Conservation (phyloP, 495 filamentous ascomycete genomes). For the Penicillium longicatenatum region DNA sequence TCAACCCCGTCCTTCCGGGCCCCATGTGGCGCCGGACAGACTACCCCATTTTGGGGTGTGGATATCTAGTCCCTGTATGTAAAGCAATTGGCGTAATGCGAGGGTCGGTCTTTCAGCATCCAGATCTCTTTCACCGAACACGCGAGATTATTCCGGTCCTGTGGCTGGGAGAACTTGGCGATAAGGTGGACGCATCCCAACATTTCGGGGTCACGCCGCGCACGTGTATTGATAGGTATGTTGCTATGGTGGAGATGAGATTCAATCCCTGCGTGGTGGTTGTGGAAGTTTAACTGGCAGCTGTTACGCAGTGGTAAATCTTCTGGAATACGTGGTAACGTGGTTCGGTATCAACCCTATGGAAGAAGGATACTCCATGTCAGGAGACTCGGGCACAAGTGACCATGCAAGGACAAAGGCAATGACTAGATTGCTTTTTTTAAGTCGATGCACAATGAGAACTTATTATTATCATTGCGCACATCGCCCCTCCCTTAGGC, state of each 20-base stretch:
- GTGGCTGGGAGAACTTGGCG: constrained; percentile 19
- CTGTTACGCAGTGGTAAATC: not conserved
- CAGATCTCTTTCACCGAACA: constrained; percentile 10
- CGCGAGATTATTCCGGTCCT: constrained; percentile 10
- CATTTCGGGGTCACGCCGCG: constrained; percentile 26
- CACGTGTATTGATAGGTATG: constrained; percentile 30
- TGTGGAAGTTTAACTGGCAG: constrained; percentile 48
- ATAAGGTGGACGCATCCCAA: constrained; percentile 17
- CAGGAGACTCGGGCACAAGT: not conserved
- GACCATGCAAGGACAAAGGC: not conserved
- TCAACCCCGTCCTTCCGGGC: constrained; percentile 12
- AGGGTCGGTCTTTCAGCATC: constrained; percentile 7
- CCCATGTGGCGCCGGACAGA: constrained; percentile 15
- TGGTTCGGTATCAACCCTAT: constrained; percentile 11
- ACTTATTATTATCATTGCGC: not conserved
- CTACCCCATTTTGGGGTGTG: constrained; percentile 16
- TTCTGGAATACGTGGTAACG: constrained; percentile 13
- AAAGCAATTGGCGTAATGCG: constrained; percentile 7
- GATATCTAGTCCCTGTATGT: constrained; percentile 9
- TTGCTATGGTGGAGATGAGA: constrained; percentile 52
- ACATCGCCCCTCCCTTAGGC: not conserved
- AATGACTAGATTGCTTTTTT: not conserved
- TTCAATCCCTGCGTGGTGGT: constrained; percentile 45
- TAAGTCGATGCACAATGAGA: not conserved
- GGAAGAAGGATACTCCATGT: constrained; percentile 2